Evolutionary conservation across 495 filamentous ascomycete genomes (phyloP).

Genomic region (Lophiotrema nucula): DNA sequence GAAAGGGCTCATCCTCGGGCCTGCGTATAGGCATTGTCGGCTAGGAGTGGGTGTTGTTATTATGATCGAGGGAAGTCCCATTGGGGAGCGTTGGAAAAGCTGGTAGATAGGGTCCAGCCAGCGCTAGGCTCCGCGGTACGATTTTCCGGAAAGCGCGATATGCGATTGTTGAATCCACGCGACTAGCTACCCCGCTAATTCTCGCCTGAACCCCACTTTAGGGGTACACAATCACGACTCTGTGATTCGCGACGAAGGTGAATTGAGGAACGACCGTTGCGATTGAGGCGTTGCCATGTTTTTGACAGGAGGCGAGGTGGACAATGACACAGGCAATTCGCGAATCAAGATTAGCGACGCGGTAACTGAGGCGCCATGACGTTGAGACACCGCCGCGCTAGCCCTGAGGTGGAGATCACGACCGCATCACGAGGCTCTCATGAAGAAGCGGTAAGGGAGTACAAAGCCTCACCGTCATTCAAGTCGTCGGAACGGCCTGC

Average conservation of each 20-base stretch:
- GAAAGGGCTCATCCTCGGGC: slow-evolving; percentile 1
- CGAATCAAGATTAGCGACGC: not conserved
- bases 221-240: not conserved
- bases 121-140: not conserved
- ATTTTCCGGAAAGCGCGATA: no score
- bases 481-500: no score
- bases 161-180: not conserved
- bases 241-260: not conserved
- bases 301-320: not conserved
- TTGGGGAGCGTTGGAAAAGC: not conserved
- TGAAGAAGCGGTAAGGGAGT: no score
- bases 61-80: not conserved
- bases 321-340: no score
- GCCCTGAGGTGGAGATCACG: no score
- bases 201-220: not conserved
- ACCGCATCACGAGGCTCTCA: no score
- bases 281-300: not conserved
- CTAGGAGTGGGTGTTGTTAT: not conserved
- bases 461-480: no score
- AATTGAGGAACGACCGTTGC: not conserved
- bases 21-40: not conserved
- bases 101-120: not conserved
- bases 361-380: not conserved
- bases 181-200: not conserved
- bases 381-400: not conserved